Evolutionary conservation across 495 filamentous ascomycete species (phyloP).

Genomic region (Parathielavia appendiculata): DNA sequence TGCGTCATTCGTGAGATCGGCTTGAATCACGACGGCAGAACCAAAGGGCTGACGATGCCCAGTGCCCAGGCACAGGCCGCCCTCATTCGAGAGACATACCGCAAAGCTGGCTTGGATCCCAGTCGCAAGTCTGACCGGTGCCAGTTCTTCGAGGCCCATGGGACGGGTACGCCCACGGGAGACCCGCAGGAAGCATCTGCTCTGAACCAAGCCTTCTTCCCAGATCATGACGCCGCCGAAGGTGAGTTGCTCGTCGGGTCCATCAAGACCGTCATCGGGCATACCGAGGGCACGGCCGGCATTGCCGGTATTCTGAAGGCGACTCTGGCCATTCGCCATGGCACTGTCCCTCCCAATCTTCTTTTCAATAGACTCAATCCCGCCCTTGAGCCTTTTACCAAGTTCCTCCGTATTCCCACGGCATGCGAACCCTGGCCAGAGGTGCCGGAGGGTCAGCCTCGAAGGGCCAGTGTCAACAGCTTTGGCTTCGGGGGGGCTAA

Average conservation of each 20-base stretch:
- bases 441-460: neutral
- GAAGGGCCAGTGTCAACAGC: neutral
- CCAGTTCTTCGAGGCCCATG: slow-evolving; percentile 44
- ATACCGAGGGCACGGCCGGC: slow-evolving; percentile 49
- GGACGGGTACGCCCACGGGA: slow-evolving; percentile 31
- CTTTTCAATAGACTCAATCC: slow-evolving; percentile 48
- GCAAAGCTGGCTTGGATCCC: slow-evolving; percentile 25
- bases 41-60: slow-evolving; percentile 49
- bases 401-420: slow-evolving; percentile 26
- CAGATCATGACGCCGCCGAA: neutral
- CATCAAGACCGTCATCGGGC: slow-evolving; percentile 55
- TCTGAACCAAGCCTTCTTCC: neutral
- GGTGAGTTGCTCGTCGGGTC: slow-evolving; percentile 46
- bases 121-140: neutral
- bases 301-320: slow-evolving; percentile 51
- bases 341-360: slow-evolving; percentile 39
- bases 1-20: slow-evolving; percentile 52
- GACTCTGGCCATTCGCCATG: slow-evolving; percentile 47
- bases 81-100: slow-evolving; percentile 46
- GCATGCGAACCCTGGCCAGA: slow-evolving; percentile 32
- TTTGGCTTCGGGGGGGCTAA: slow-evolving; percentile 5
- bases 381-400: slow-evolving; percentile 29
- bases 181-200: neutral
- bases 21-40: slow-evolving; percentile 52
- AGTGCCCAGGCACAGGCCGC: slow-evolving; percentile 45